These are phyloP conservation scores for Ophiostoma quercus DNA, from an alignment of 2,329 filamentous ascomycete species.

Conservation along the genomic window DNA sequence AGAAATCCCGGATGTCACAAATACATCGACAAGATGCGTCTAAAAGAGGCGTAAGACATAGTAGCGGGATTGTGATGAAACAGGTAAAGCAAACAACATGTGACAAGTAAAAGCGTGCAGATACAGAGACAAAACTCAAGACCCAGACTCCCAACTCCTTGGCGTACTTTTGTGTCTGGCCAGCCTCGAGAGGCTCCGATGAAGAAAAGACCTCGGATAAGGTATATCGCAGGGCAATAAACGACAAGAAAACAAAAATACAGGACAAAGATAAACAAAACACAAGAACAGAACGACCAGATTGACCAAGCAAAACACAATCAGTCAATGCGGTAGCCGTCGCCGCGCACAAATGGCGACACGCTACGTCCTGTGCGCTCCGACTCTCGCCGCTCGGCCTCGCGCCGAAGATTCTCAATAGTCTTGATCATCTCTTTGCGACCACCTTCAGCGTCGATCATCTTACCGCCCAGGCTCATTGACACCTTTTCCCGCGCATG, in stretches of 20 bases:
- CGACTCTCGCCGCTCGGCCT: slow-evolving; percentile 65
- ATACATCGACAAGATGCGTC: background rate
- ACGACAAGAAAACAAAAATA: background rate
- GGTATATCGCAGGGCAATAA: background rate
- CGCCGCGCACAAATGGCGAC: slow-evolving; percentile 35
- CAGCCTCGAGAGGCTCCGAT: background rate
- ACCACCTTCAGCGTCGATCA: slow-evolving; percentile 72
- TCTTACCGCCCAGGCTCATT: slow-evolving; percentile 85
- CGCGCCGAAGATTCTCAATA: slow-evolving; percentile 79
- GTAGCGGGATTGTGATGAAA: background rate
- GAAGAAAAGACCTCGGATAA: background rate
- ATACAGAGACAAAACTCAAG: background rate
- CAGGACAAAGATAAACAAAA: background rate
- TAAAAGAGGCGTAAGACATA: background rate
- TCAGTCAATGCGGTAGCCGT: slow-evolving; percentile 43
- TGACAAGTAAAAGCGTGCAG: background rate
- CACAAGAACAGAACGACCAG: background rate
- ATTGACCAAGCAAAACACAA: background rate
- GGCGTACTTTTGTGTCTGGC: background rate
- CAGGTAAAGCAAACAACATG: background rate
- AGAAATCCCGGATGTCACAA: background rate
- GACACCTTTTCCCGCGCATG: slow-evolving; percentile 80
- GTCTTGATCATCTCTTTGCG: slow-evolving; percentile 88
- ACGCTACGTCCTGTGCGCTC: slow-evolving; percentile 36
- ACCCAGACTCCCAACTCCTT: slow-evolving; percentile 13